phyloP scores from a whole-genome alignment of 306 rosid species.

The Neltuma alba region DNA sequence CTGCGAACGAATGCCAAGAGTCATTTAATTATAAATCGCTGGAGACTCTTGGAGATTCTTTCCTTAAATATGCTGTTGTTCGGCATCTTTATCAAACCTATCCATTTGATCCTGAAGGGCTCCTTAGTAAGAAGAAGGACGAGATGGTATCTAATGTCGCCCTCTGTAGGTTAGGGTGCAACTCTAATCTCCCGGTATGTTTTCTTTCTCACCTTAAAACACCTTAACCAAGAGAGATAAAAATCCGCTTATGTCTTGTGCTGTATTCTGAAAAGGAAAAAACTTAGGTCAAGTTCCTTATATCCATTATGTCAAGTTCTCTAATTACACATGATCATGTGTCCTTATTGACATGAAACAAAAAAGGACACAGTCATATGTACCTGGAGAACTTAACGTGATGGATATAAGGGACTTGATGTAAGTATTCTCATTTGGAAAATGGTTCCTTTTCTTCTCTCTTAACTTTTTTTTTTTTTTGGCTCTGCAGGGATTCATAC shows the following conservation, averaged over 20 bases:
- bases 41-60: slow-evolving; percentile 84
- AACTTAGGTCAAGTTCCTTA: no score
- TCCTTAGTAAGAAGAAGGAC: slow-evolving; percentile 45
- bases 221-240: no score
- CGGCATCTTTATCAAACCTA: slow-evolving; percentile 61
- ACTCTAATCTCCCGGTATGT: slow-evolving; percentile 52
- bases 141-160: slow-evolving; percentile 50
- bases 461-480: slow-evolving; percentile 1
- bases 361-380: no score
- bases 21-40: slow-evolving; percentile 53
- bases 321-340: no score
- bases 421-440: no score
- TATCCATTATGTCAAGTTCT: no score
- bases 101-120: slow-evolving; percentile 53
- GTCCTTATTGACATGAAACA: no score
- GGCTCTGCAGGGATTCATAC: slow-evolving; percentile 77
- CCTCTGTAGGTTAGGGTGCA: slow-evolving; percentile 49
- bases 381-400: no score
- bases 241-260: not conserved
- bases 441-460: not conserved
- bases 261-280: slow-evolving; percentile 8
- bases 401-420: no score
- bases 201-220: not conserved
- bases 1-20: slow-evolving; percentile 64
- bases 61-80: slow-evolving; percentile 59